Conservation (phyloP, 78 protist species). For the Dictyostelium capitatum region DNA sequence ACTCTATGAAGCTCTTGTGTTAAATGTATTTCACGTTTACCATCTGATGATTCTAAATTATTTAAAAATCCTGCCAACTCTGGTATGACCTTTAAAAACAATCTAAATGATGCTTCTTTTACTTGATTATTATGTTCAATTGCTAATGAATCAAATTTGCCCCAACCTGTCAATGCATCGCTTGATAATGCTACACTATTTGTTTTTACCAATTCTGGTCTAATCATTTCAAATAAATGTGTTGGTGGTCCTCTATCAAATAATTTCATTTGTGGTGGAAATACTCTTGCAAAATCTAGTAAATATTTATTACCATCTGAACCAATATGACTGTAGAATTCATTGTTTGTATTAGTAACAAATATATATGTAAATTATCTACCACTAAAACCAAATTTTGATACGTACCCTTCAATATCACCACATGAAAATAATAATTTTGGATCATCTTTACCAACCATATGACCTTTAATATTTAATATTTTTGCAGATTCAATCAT, state of each 20-base stretch:
- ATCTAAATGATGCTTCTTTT: constrained; percentile 71
- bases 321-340: constrained; percentile 53
- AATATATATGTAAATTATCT: too few relatives aligned
- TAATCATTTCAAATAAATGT: constrained; percentile 36
- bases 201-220: constrained; percentile 77
- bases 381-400: too few relatives aligned
- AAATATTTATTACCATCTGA: constrained; percentile 58
- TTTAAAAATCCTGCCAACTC: neutral
- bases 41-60: constrained; percentile 20
- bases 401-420: constrained; percentile 75
- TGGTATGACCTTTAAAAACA: constrained; percentile 75
- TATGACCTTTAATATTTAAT: constrained; percentile 71
- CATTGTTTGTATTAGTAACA: too few relatives aligned
- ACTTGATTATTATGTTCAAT: constrained; percentile 73
- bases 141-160: constrained; percentile 53
- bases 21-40: constrained; percentile 57
- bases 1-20: constrained; percentile 79
- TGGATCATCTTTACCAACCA: constrained; percentile 67
- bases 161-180: constrained; percentile 83
- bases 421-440: constrained; percentile 56
- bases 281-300: constrained; percentile 82
- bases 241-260: constrained; percentile 47
- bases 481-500: constrained; percentile 64
- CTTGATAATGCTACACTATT: constrained; percentile 33
- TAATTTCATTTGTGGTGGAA: constrained; percentile 73